Evolutionary conservation across 345 rosid genomes (phyloP).

Genomic region (Hibiscus tridactylites): DNA sequence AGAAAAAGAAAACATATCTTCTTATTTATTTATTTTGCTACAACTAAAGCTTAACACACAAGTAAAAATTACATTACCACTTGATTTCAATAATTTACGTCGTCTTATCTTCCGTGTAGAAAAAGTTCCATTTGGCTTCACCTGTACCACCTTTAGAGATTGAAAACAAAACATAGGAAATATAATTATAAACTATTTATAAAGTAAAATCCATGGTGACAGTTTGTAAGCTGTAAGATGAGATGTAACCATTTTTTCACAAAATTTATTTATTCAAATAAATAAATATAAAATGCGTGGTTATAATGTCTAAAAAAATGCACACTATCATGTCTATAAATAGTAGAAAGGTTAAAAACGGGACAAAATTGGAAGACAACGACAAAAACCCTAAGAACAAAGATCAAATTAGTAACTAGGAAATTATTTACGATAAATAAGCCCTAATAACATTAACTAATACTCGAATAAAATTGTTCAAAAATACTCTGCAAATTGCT

Average conservation of each 20-base stretch:
- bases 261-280: no score
- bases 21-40: background rate
- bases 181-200: background rate
- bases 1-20: background rate
- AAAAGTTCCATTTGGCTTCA: conserved; percentile 59
- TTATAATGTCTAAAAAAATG: no score
- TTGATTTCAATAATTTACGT: conserved; percentile 74
- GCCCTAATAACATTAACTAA: background rate
- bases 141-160: conserved; percentile 67
- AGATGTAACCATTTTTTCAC: no score
- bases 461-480: background rate
- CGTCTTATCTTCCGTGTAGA: conserved; percentile 81
- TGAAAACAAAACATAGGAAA: background rate
- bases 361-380: background rate
- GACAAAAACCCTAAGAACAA: background rate
- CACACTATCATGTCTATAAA: background rate
- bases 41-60: background rate
- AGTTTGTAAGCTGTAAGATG: no score
- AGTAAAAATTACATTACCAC: conserved; percentile 37
- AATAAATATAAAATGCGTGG: no score
- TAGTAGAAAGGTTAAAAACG: background rate
- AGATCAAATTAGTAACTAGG: background rate
- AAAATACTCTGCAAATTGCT: no score
- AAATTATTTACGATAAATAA: background rate
- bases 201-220: background rate